Evolutionary conservation across 2,329 filamentous ascomycete species (phyloP).

Genomic region (Ambrosiella xylebori): DNA sequence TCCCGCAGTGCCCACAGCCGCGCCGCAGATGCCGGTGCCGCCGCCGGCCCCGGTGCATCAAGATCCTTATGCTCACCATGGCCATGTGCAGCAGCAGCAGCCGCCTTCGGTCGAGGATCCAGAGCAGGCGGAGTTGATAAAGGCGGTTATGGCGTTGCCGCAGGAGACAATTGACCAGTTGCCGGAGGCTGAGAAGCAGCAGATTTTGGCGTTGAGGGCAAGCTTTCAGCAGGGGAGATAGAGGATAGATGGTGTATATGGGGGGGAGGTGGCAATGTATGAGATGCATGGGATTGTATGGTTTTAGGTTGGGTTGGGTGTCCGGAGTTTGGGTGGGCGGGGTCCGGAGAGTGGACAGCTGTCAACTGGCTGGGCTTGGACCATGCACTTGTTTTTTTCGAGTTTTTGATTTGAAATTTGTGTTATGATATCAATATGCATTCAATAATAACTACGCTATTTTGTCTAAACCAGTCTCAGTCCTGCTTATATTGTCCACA

Average conservation of each 20-base stretch:
- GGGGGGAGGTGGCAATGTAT: not conserved
- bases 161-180: constrained; percentile 66
- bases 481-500: not conserved
- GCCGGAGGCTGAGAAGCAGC: constrained; percentile 54
- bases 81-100: constrained; percentile 15
- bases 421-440: not conserved
- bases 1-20: constrained; percentile 16
- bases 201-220: constrained; percentile 63
- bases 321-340: not conserved
- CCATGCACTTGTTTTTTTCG: not conserved
- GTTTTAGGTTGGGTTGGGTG: constrained; percentile 5
- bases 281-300: not conserved
- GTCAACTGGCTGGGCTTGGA: not conserved
- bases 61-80: too few species aligned
- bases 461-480: not conserved
- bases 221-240: constrained; percentile 25
- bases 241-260: not conserved
- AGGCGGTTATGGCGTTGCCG: constrained; percentile 65
- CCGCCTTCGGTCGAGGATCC: constrained; percentile 24
- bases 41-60: constrained; percentile 16
- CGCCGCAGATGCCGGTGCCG: constrained; percentile 17
- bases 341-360: not conserved
- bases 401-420: not conserved
- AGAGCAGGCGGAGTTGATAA: constrained; percentile 57
- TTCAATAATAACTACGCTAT: not conserved